Evolutionary conservation across 257 asterid species (phyloP), one percentile per base, ranked within the genome.

Genomic region (Scutellaria barbata): DNA sequence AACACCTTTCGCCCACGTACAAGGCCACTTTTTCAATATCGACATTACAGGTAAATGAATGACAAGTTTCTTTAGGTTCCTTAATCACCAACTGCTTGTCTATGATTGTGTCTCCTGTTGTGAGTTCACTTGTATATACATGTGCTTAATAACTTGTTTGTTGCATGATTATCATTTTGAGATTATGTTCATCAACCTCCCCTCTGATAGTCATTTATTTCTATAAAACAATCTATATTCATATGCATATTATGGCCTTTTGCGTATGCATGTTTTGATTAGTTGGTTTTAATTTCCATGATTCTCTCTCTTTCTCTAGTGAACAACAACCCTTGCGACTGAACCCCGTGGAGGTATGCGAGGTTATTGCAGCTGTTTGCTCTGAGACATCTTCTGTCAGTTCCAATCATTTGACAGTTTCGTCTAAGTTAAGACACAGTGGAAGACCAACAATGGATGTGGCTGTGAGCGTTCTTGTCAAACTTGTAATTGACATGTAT

Each of bases 391-490:
- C 96, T 77, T 65, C 94, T 60, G 76, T 86, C 69, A 88, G 75
- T 85, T 77, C 88, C 74, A 85, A 80, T 85, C 82, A 79, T 72
- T 76, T 76, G 79, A 95, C 98, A 14, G 81, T 90, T 77, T 94
- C 99, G 56, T 83, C 98, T 45, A 89, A 88, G 74, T 83, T 95
- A 76, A 87, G 90, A 75, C 95, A 86, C 68, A 81, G 82, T 80
- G 99, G 99, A 80, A 95, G 79, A 75, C 98, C 99, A 59, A 84
- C 98, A 10, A 92, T 95, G 90, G 99, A 95, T 74, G 99, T 87
- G 73, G 97, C 99, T 69, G 92, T 84, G 78, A 95, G 97, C 86
- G 99, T 95, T 77, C 98, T 95, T 59, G 96, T 95, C 75, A 95
- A 95, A 83, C 98, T 95, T 74, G 87, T 95, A 71, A 95, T 95